Base-by-base conservation (phyloP, 2,329 filamentous ascomycete genomes). In the Paraphaeosphaeria minitans region DNA sequence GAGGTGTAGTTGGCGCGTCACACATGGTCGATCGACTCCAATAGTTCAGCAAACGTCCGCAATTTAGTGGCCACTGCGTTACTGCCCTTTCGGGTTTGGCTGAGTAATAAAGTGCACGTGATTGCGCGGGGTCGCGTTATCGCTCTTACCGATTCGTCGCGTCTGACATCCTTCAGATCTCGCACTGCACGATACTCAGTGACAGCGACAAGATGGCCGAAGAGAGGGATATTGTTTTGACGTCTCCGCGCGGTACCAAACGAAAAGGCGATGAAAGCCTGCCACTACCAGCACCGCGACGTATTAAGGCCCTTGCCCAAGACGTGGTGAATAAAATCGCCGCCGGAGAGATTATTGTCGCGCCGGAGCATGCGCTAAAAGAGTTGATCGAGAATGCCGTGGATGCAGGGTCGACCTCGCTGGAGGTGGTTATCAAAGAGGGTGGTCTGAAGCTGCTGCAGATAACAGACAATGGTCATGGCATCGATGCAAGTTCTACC, bases 261-360 rank as follows among this genome's bases (percentile, higher is more conserved):
- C 64, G 75, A 43, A 75, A 75, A 60, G 73, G 68, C 49, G 73
- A 77, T 45, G 73, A 73, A 24, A 66, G 64, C 52, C 57, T 74
- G 46, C 65, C 71, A 37, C 70, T 74, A 57, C 67, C 73, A n/a
- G 69, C 76, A 27, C 78, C 76, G 41, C 75, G 79, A 53, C 72
- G 81, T 31, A 85, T 85, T 67, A 78, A 96, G 88, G 90, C 94
- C 14, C 85, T 99, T 27, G 91, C 96, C 70, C 88, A 91, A 63
- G 90, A 95, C 79, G 95, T 99, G 22, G 91, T 99, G 65, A 99
- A 98, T 82, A 99, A 98, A 77, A 99, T 99, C 66, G 95, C 95
- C 0, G 95, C 95, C 0, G 95, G 95, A 21, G 95, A 99, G 77
- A 99, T 99, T 69, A 99, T 99, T 60, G 93, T 99, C 50, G 94